These are phyloP conservation scores for Endothia cerciana DNA, from an alignment of 2,329 filamentous ascomycete species.

Conservation along the genomic window DNA sequence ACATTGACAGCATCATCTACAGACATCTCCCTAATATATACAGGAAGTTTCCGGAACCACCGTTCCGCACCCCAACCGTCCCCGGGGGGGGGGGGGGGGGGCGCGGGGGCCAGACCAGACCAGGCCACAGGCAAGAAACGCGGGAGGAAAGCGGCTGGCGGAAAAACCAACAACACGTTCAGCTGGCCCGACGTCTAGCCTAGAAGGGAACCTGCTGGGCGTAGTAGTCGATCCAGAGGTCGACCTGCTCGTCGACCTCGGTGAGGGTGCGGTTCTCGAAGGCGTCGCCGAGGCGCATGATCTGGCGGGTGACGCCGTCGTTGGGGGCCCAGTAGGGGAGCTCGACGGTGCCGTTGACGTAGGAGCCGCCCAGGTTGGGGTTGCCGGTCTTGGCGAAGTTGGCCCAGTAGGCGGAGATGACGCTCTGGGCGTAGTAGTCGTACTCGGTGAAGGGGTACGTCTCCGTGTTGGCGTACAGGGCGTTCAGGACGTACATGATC, in stretches of 20 bases:
- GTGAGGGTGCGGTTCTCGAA: slow-evolving; percentile 15
- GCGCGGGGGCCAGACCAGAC: too few relatives aligned
- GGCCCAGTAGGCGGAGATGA: slow-evolving; percentile 41
- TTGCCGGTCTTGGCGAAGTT: slow-evolving; percentile 39
- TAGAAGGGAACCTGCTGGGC: slow-evolving; percentile 6
- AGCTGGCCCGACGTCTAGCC: too few relatives aligned
- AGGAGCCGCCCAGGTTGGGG: slow-evolving; percentile 18
- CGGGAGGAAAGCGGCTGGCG: neutral
- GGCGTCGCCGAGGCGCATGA: slow-evolving; percentile 18
- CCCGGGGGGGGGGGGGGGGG: too few relatives aligned
- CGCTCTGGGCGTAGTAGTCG: slow-evolving; percentile 38
- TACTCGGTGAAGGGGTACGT: slow-evolving; percentile 33
- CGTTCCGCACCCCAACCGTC: too few relatives aligned
- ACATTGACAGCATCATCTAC: neutral
- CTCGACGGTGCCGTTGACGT: slow-evolving; percentile 11
- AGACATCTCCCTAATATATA: neutral
- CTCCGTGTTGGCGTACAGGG: slow-evolving; percentile 39
- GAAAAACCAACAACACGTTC: neutral
- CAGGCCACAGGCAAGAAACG: too few relatives aligned
- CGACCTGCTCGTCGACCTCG: slow-evolving; percentile 2
- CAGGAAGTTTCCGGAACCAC: neutral
- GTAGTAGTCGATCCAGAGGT: slow-evolving; percentile 12
- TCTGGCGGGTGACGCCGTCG: slow-evolving; percentile 8
- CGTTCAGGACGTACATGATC: slow-evolving; percentile 44
- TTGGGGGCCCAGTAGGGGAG: slow-evolving; percentile 24